Base-by-base conservation (phyloP, 139 green algal species). In the Chlorella sorokiniana region DNA sequence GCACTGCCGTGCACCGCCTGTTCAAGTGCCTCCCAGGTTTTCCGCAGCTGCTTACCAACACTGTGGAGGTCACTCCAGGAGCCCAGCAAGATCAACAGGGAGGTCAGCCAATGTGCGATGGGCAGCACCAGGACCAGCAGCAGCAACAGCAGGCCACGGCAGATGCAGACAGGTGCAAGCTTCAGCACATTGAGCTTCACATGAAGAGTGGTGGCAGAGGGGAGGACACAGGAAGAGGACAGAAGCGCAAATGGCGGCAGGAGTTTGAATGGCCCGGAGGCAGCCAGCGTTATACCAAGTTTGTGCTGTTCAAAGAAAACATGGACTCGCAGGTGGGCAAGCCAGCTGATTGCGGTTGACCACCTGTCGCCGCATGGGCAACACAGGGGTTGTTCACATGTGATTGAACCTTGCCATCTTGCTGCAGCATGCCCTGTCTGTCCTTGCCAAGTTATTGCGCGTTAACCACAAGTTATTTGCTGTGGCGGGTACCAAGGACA, bases 401-500 rank as follows among this genome's bases (percentile, higher is more conserved):
- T 59, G 14, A 16, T 16, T 59, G 48, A 25, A 25, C 14, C 56
- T 45, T 20, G 22, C 31, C 29, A 41, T 44, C 20, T 27, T 29
- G 23, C 52, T 41, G 52, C 79, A 83, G 59, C 38, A 71, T 44
- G 87, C 87, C 3, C 62, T 96, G 20, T 74, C 61, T 10, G 29
- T 86, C 20, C 71, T 96, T 20, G 16, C 65, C 4, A 77, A 85
- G 3, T 52, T 83, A 48, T 76, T 93, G 54, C 85, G 78, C 54
- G 42, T 83, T 41, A 65, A 81, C 23, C 64, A 77, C 42, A 85
- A 83, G 45, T 9, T 73, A 3, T 91, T 95, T 42, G 76, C 62
- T 0, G 90, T 93, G 45, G 92, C 93, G 27, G 96, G 96, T 73
- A 98, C 94, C 48, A 99, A 99, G 89, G 96, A 99, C 89, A 98